These are phyloP conservation scores for Microdochium trichocladiopsis DNA, from an alignment of 2,329 filamentous ascomycete genomes.

Conservation along the genomic window DNA sequence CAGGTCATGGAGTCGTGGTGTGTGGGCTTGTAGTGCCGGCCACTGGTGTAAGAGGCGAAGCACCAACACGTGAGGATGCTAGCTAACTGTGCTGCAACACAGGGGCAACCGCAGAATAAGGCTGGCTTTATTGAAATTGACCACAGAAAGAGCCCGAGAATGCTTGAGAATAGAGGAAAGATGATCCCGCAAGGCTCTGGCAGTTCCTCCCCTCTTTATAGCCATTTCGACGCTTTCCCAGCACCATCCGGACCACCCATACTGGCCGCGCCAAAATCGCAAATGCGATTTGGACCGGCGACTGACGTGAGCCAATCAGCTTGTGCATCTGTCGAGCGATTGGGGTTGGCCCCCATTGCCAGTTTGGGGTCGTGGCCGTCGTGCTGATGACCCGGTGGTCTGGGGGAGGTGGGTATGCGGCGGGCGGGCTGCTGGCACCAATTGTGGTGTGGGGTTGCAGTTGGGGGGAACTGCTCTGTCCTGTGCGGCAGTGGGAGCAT, in stretches of 20 bases:
- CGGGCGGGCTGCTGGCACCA: background rate
- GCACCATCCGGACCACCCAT: background rate
- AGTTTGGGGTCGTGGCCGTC: background rate
- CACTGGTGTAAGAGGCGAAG: background rate
- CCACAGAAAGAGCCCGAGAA: background rate
- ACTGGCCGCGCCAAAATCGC: background rate
- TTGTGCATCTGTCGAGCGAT: background rate
- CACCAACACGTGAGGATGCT: background rate
- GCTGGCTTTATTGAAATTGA: background rate
- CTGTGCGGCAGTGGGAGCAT: too few species aligned
- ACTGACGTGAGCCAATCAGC: background rate
- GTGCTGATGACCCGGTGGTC: background rate
- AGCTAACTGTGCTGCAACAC: background rate
- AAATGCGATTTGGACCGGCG: background rate
- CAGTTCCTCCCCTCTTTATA: background rate
- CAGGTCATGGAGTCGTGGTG: background rate
- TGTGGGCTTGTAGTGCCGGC: background rate
- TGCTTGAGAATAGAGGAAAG: background rate
- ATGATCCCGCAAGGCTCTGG: background rate
- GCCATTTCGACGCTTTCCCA: background rate
- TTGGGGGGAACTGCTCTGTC: background rate
- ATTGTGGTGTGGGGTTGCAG: background rate
- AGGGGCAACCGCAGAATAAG: background rate
- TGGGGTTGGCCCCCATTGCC: background rate
- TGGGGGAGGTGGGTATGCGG: background rate